Conservation (phyloP, 306 rosid species). For the Lathyrus tuberosus region DNA sequence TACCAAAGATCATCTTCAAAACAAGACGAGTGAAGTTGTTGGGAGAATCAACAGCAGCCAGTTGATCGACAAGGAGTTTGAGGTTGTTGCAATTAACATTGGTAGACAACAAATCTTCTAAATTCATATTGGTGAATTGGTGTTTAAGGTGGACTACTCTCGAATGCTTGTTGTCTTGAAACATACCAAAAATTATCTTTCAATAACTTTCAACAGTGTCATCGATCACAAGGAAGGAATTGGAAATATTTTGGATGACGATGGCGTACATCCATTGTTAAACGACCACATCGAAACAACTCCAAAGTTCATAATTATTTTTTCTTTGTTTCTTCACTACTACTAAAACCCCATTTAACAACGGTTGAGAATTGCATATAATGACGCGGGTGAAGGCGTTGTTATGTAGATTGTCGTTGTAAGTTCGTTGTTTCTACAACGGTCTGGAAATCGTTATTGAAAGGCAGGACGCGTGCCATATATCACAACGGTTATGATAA, state of each 20-base stretch:
- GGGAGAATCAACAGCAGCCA: neutral
- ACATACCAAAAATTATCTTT: neutral
- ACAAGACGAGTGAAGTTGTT: neutral
- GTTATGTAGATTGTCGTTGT: too few relatives aligned
- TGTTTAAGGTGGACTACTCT: neutral
- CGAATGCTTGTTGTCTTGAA: neutral
- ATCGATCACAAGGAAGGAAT: neutral
- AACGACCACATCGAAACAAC: neutral
- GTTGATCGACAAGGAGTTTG: neutral
- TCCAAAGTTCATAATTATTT: neutral
- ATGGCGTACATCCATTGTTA: neutral
- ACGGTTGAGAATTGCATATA: too few relatives aligned
- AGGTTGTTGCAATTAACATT: neutral
- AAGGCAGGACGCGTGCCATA: too few relatives aligned
- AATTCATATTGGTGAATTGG: neutral
- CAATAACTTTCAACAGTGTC: neutral
- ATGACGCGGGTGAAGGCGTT: too few relatives aligned
- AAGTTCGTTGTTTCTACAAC: too few relatives aligned
- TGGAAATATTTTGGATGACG: neutral
- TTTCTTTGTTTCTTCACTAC: neutral
- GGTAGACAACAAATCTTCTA: neutral
- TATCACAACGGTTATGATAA: too few relatives aligned
- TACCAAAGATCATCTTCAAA: too few relatives aligned
- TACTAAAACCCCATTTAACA: too few relatives aligned
- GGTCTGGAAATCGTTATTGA: too few relatives aligned